Conservation (phyloP, 2,329 filamentous ascomycete genomes). For the Alternaria longipes region DNA sequence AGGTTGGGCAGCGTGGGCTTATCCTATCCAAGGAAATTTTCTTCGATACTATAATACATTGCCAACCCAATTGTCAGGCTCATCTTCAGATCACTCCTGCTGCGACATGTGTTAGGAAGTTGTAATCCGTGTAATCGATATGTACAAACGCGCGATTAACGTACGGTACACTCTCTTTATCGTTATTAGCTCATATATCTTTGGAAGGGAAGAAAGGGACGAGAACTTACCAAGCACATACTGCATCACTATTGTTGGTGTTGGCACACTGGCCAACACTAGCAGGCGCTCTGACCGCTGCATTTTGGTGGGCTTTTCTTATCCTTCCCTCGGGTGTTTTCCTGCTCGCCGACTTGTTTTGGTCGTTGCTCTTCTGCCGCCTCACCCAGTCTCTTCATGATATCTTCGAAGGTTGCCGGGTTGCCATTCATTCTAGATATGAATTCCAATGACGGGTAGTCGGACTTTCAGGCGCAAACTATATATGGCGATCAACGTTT, state of each 20-base stretch:
- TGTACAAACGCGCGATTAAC: constrained; percentile 68
- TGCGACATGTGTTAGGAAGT: constrained; percentile 62
- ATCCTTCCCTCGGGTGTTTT: too few relatives aligned
- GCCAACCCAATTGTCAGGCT: neutral
- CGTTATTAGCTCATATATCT: constrained; percentile 15
- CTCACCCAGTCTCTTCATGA: too few relatives aligned
- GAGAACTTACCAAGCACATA: constrained; percentile 71
- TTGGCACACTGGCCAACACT: too few relatives aligned
- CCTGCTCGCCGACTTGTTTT: too few relatives aligned
- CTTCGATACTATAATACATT: neutral
- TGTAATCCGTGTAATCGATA: constrained; percentile 61
- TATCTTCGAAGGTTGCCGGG: too few relatives aligned
- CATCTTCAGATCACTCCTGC: constrained; percentile 44
- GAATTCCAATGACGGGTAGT: too few relatives aligned
- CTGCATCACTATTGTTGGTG: constrained; percentile 60
- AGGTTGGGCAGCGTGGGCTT: neutral
- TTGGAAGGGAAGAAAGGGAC: neutral
- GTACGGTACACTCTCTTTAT: constrained; percentile 74
- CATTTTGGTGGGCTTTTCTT: too few relatives aligned
- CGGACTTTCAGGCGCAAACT: constrained; percentile 8
- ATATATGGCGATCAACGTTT: constrained; percentile 12
- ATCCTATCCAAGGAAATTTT: neutral
- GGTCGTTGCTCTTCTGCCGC: too few relatives aligned
- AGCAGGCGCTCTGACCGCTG: too few relatives aligned
- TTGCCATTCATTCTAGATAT: too few relatives aligned